These are phyloP conservation scores for Dactylellina leptospora DNA, from an alignment of 2,329 filamentous ascomycete species.

Conservation along the genomic window DNA sequence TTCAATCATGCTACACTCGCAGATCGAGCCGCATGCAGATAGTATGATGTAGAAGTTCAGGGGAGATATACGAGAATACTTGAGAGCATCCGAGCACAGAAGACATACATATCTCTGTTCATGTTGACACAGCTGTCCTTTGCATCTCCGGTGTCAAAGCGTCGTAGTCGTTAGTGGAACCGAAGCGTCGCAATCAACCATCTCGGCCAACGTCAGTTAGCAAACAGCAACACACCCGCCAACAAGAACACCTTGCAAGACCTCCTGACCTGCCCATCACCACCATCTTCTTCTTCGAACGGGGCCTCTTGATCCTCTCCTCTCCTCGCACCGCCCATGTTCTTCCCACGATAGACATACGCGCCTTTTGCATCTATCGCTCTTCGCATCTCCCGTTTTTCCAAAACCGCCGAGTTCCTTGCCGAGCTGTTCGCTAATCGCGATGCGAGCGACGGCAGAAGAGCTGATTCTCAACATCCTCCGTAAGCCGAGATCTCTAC, in stretches of 20 bases:
- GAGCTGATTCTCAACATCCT: constrained; percentile 41
- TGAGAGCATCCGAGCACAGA: too few species aligned
- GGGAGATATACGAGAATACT: too few species aligned
- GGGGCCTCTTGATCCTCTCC: not conserved
- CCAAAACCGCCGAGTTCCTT: not conserved
- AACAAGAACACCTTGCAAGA: constrained; percentile 18
- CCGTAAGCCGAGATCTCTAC: constrained; percentile 21
- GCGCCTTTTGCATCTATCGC: not conserved
- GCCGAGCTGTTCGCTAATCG: constrained; percentile 8
- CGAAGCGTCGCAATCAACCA: too few species aligned
- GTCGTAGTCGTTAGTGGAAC: too few species aligned
- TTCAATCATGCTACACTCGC: not conserved
- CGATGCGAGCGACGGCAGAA: constrained; percentile 43
- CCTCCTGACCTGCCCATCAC: constrained; percentile 8
- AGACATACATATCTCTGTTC: too few species aligned
- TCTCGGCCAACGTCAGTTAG: constrained; percentile 2
- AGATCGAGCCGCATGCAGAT: too few species aligned
- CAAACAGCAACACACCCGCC: not conserved
- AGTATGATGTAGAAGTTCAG: too few species aligned
- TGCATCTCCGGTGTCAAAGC: too few species aligned
- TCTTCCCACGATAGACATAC: not conserved
- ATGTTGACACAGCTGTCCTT: too few species aligned
- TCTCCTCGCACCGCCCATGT: not conserved
- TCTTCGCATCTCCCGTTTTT: not conserved
- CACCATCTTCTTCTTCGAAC: not conserved